These are phyloP conservation scores for Striga asiatica DNA, from an alignment of 257 asterid species.

Conservation along the genomic window DNA sequence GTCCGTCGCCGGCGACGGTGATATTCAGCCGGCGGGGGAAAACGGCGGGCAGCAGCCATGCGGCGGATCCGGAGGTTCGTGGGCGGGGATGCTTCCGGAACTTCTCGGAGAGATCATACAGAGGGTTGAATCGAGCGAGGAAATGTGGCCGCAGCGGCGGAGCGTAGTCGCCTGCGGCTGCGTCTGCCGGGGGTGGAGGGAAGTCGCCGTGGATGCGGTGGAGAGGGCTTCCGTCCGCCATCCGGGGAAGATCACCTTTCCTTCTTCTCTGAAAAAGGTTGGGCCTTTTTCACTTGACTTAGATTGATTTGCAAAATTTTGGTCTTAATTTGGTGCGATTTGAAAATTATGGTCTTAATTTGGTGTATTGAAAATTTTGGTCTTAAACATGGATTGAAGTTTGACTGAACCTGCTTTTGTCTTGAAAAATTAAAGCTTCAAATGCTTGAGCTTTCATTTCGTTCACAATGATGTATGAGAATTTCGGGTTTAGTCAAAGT, in stretches of 20 bases:
- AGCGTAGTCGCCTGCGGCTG: conserved; percentile 84
- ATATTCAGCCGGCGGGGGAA: conserved; percentile 5
- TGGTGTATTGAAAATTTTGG: too few relatives aligned
- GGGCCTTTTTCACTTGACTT: not conserved
- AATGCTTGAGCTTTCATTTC: too few relatives aligned
- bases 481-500: too few relatives aligned
- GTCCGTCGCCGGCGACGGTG: not conserved
- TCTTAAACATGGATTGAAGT: too few relatives aligned
- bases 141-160: conserved; percentile 72
- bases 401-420: too few relatives aligned
- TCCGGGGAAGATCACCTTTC: conserved; percentile 66
- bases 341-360: not conserved
- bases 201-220: conserved; percentile 61
- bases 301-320: not conserved
- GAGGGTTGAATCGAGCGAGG: conserved; percentile 69
- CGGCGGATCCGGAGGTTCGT: conserved; percentile 26
- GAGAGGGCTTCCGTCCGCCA: conserved; percentile 30
- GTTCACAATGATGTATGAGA: too few relatives aligned
- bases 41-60: conserved; percentile 10
- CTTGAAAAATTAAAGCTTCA: too few relatives aligned
- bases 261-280: conserved; percentile 90
- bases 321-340: not conserved
- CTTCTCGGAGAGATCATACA: conserved; percentile 57
- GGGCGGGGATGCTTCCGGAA: conserved; percentile 88
- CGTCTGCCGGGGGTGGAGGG: conserved; percentile 91